A percentile compares a stretch with the other conserved stretches of the same genome.
Conservation (phyloP, 2,329 filamentous ascomycete species). For the Parafenestella ontariensis region DNA sequence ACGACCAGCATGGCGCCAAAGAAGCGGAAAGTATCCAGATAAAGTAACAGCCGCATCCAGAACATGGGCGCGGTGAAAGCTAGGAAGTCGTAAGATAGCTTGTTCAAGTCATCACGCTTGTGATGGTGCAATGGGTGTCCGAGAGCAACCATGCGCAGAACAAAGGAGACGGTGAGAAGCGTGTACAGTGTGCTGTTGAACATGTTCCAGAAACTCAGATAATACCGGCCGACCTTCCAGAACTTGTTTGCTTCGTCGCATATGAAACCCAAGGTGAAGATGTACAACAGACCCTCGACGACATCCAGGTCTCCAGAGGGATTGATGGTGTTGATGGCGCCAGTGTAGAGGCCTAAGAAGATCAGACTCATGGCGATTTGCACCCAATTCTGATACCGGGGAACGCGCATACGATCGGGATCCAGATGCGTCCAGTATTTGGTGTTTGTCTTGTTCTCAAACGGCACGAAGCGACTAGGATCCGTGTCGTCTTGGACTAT, state of each 20-base stretch:
- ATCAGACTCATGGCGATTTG: constrained; percentile 85
- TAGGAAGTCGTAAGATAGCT: constrained; percentile 90
- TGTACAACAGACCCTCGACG: constrained; percentile 83
- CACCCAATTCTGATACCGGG: constrained; percentile 88
- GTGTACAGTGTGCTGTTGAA: constrained; percentile 88
- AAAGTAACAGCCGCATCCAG: constrained; percentile 90
- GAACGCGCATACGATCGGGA: constrained; percentile 91
- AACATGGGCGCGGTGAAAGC: constrained; percentile 96
- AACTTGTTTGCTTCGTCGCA: constrained; percentile 88
- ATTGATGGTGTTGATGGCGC: constrained; percentile 94
- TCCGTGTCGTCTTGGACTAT: constrained; percentile 94
- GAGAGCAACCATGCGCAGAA: constrained; percentile 80
- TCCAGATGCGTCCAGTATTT: constrained; percentile 84
- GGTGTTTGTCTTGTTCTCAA: constrained; percentile 79
- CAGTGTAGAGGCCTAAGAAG: constrained; percentile 85
- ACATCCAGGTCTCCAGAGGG: constrained; percentile 80
- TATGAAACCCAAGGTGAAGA: constrained; percentile 90
- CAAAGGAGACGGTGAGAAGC: constrained; percentile 78
- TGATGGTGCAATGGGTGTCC: constrained; percentile 61
- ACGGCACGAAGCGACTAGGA: constrained; percentile 87
- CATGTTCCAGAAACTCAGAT: constrained; percentile 95
- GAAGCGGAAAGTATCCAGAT: constrained; percentile 91
- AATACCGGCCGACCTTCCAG: constrained; percentile 91
- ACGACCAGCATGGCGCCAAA: constrained; percentile 99
- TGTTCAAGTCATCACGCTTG: constrained; percentile 70